A percentile compares a stretch with the other conserved stretches of the same genome.
Conservation (phyloP, 495 filamentous ascomycete genomes). For the Penicillium taxi region DNA sequence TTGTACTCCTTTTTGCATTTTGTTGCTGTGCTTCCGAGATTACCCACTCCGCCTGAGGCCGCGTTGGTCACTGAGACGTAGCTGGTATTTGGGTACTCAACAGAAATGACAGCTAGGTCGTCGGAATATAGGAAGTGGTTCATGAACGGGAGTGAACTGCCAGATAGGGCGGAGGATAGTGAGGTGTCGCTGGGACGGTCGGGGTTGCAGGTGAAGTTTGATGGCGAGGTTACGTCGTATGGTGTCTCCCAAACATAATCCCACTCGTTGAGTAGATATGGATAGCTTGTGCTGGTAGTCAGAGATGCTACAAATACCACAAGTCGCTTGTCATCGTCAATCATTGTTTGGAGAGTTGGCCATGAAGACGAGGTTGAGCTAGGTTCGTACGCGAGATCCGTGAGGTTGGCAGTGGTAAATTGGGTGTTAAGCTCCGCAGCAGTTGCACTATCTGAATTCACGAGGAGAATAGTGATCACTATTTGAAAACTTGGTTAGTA, state of each 20-base stretch:
- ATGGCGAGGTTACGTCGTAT: conserved; percentile 56
- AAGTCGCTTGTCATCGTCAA: conserved; percentile 53
- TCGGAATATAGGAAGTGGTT: conserved; percentile 63
- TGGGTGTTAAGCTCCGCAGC: conserved; percentile 46
- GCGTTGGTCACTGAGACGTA: conserved; percentile 55
- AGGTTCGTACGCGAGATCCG: conserved; percentile 53
- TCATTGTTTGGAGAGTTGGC: conserved; percentile 64
- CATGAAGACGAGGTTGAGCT: conserved; percentile 43
- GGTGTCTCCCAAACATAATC: conserved; percentile 69
- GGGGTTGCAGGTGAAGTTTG: conserved; percentile 58
- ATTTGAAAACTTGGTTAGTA: conserved; percentile 1
- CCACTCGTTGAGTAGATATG: conserved; percentile 69
- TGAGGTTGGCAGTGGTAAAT: conserved; percentile 52
- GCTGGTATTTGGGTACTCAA: conserved; percentile 53
- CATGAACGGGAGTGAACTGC: conserved; percentile 50
- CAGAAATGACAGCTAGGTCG: conserved; percentile 32
- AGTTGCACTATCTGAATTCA: conserved; percentile 58
- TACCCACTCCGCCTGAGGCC: conserved; percentile 42
- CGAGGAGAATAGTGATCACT: conserved; percentile 68
- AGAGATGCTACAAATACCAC: conserved; percentile 58
- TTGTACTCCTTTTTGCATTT: conserved; percentile 47
- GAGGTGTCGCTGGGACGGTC: conserved; percentile 49
- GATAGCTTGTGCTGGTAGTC: conserved; percentile 35
- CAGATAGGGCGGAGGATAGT: conserved; percentile 37
- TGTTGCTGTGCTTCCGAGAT: conserved; percentile 51